These are phyloP conservation scores for Fragaria ananassa DNA, from an alignment of 306 rosid species.

Conservation along the genomic window DNA sequence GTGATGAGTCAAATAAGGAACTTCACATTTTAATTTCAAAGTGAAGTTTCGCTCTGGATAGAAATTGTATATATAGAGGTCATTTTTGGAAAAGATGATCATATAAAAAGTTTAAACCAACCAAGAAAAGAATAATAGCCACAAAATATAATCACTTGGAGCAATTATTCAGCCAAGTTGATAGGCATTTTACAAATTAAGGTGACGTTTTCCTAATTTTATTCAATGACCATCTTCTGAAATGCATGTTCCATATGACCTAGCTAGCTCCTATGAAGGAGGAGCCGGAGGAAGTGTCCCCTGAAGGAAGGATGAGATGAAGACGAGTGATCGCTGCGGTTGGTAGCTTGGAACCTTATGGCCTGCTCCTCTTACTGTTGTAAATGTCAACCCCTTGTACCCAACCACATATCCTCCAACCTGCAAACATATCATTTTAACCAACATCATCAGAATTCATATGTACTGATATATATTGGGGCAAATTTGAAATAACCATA, in stretches of 20 bases:
- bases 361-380: slow-evolving; percentile 60
- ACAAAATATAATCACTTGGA: not conserved
- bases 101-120: not conserved
- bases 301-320: slow-evolving; percentile 48
- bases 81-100: too few relatives aligned
- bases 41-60: too few relatives aligned
- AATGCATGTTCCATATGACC: not conserved
- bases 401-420: slow-evolving; percentile 59
- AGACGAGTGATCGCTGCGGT: slow-evolving; percentile 45
- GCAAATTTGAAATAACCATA: not conserved
- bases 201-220: not conserved
- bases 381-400: slow-evolving; percentile 48
- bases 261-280: not conserved
- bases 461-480: not conserved
- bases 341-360: slow-evolving; percentile 61
- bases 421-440: slow-evolving; percentile 16
- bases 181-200: not conserved
- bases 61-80: too few relatives aligned
- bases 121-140: not conserved
- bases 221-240: not conserved
- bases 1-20: too few relatives aligned
- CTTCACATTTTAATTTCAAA: too few relatives aligned
- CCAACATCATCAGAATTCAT: not conserved
- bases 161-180: not conserved
- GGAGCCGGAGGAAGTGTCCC: slow-evolving; percentile 35